A percentile compares a stretch with the other conserved stretches of the same genome.
phyloP scores from a whole-genome alignment of 371 early-diverging fungal genomes.

The Mortierella sp. region DNA sequence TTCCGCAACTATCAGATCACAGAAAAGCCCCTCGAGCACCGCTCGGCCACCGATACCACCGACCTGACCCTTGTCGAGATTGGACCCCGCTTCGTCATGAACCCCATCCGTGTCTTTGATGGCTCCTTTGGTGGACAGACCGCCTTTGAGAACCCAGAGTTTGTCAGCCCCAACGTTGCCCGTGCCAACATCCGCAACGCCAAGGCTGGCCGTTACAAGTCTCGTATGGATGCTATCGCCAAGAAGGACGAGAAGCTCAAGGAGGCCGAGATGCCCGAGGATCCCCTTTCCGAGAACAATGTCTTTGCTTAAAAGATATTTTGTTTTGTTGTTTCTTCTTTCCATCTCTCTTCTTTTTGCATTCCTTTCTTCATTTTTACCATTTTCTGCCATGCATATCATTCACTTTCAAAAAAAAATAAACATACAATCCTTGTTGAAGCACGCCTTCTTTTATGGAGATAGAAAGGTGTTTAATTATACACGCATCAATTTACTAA shows the following conservation, averaged over 20 bases:
- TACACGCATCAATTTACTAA: slow-evolving; percentile 69
- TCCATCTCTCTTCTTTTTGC: not conserved
- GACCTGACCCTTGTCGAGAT: slow-evolving; percentile 94
- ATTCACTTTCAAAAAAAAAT: not conserved
- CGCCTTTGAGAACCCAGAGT: slow-evolving; percentile 92
- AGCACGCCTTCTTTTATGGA: not conserved
- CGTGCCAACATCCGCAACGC: slow-evolving; percentile 61
- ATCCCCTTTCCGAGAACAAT: slow-evolving; percentile 66
- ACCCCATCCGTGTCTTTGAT: slow-evolving; percentile 94
- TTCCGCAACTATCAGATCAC: slow-evolving; percentile 96
- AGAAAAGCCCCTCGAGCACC: slow-evolving; percentile 63
- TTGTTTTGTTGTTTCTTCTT: not conserved
- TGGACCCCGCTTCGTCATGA: slow-evolving; percentile 97
- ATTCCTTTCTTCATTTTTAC: slow-evolving; percentile 1
- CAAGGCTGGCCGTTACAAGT: slow-evolving; percentile 70
- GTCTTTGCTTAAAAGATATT: slow-evolving; percentile 65
- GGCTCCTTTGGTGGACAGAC: slow-evolving; percentile 95
- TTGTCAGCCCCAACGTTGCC: slow-evolving; percentile 84
- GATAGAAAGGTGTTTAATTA: slow-evolving; percentile 23
- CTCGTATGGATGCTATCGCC: slow-evolving; percentile 62
- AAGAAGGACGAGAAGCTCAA: slow-evolving; percentile 65
- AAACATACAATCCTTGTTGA: not conserved
- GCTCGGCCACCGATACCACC: slow-evolving; percentile 67
- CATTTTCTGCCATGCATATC: slow-evolving; percentile 1
- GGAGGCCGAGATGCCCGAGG: slow-evolving; percentile 68